These are phyloP conservation scores for Fraxinus floribunda DNA, from an alignment of 305 asterid species.

Conservation along the genomic window DNA sequence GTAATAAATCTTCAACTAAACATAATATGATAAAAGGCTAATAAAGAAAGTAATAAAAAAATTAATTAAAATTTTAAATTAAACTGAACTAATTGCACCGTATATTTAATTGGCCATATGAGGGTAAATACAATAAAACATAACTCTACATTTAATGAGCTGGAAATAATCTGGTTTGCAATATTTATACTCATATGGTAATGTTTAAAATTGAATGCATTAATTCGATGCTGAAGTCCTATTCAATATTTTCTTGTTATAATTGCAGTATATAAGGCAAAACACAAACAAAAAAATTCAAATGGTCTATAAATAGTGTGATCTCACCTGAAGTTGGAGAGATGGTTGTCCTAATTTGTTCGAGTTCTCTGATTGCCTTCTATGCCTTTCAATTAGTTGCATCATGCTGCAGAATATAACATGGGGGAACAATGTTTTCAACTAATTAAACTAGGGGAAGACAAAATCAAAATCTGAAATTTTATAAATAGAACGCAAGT, in stretches of 20 bases:
- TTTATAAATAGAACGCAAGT: background rate
- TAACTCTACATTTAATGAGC: background rate
- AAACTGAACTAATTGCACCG: background rate
- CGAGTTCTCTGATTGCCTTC: constrained; percentile 34
- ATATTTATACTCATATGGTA: background rate
- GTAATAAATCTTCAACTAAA: background rate
- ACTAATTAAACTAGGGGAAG: background rate
- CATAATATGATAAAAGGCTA: background rate
- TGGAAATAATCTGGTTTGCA: background rate
- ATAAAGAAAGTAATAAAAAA: background rate
- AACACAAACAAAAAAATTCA: too few relatives aligned
- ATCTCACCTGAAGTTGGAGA: background rate
- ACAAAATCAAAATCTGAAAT: background rate
- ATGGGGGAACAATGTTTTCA: background rate
- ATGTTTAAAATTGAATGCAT: background rate
- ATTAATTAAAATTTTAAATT: too few relatives aligned
- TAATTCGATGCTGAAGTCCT: too few relatives aligned
- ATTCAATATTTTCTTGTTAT: background rate
- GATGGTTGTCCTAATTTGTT: background rate
- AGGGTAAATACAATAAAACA: too few relatives aligned
- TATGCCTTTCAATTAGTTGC: constrained; percentile 41
- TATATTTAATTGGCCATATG: background rate
- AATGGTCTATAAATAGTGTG: too few relatives aligned
- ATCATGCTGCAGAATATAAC: background rate
- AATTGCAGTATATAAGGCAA: too few relatives aligned